Conservation (phyloP, 164 flowering plant species). For the Vitis vinifera region DNA sequence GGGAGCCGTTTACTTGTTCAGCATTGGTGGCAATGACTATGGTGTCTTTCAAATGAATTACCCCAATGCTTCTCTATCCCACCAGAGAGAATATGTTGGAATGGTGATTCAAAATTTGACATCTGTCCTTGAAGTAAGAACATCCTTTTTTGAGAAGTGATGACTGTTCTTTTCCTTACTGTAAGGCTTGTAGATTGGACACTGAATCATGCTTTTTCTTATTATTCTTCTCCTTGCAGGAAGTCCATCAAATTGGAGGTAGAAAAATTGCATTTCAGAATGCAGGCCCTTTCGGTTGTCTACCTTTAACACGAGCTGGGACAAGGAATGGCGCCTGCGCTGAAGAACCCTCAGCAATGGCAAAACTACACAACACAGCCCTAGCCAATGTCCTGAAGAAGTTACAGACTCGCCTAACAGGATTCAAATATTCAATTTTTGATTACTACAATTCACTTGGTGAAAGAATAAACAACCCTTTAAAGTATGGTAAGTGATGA, state of each 20-base stretch:
- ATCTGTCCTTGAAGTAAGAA: no score
- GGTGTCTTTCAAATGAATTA: no score
- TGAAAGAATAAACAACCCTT: conserved; percentile 13
- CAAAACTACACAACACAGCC: conserved; percentile 21
- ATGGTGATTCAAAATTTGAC: no score
- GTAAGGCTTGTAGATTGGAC: no score
- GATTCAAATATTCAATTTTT: conserved; percentile 15
- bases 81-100: no score
- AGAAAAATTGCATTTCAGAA: conserved; percentile 21
- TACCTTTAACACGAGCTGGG: neutral
- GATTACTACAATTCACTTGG: conserved; percentile 5
- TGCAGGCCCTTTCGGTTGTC: conserved; percentile 16
- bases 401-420: conserved; percentile 11
- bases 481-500: conserved; percentile 10
- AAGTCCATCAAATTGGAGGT: neutral
- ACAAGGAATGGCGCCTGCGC: conserved; percentile 11
- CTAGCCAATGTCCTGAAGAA: conserved; percentile 11
- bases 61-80: no score
- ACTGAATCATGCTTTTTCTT: no score
- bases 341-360: neutral
- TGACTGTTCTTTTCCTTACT: no score
- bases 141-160: no score
- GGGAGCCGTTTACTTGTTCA: conserved; percentile 24
- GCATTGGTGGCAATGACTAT: conserved; percentile 30
- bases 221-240: no score